Conservation (phyloP, 192 early-diverging fungal species). For the Mortierella alpina region DNA sequence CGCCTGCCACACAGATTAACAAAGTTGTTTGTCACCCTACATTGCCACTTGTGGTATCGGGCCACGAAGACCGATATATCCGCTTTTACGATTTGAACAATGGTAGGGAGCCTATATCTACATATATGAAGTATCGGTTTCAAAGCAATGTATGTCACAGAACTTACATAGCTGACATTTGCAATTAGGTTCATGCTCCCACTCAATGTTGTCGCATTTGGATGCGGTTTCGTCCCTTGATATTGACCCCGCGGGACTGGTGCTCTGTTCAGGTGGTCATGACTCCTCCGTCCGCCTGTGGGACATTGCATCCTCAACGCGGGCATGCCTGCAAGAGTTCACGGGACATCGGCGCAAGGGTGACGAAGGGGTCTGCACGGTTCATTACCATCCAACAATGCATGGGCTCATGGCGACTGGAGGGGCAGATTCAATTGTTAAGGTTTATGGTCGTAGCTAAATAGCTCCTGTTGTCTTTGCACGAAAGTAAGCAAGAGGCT, state of each 20-base stretch:
- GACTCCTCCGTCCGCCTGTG: slow-evolving; percentile 82
- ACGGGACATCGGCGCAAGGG: slow-evolving; percentile 75
- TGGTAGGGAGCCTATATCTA: slow-evolving; percentile 58
- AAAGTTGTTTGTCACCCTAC: slow-evolving; percentile 78
- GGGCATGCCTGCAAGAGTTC: slow-evolving; percentile 78
- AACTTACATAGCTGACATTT: neutral
- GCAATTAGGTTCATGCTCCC: slow-evolving; percentile 64
- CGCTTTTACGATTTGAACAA: slow-evolving; percentile 80
- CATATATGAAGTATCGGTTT: neutral
- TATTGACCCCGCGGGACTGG: slow-evolving; percentile 70
- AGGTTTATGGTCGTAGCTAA: slow-evolving; percentile 54
- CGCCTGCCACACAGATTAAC: slow-evolving; percentile 81
- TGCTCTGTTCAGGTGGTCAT: slow-evolving; percentile 70
- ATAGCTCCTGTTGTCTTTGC: neutral
- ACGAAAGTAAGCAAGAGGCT: too few relatives aligned
- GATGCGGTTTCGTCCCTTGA: slow-evolving; percentile 75
- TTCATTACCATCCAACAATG: slow-evolving; percentile 66
- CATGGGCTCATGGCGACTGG: slow-evolving; percentile 66
- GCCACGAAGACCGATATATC: slow-evolving; percentile 80
- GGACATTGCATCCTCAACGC: slow-evolving; percentile 70
- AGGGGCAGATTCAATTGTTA: slow-evolving; percentile 70
- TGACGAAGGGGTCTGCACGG: slow-evolving; percentile 79
- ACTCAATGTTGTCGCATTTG: slow-evolving; percentile 74
- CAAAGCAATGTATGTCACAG: neutral
- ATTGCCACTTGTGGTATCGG: slow-evolving; percentile 76